Evolutionary conservation across 1,139 yeast species (phyloP).

Genomic region (Protomyces inundatus): DNA sequence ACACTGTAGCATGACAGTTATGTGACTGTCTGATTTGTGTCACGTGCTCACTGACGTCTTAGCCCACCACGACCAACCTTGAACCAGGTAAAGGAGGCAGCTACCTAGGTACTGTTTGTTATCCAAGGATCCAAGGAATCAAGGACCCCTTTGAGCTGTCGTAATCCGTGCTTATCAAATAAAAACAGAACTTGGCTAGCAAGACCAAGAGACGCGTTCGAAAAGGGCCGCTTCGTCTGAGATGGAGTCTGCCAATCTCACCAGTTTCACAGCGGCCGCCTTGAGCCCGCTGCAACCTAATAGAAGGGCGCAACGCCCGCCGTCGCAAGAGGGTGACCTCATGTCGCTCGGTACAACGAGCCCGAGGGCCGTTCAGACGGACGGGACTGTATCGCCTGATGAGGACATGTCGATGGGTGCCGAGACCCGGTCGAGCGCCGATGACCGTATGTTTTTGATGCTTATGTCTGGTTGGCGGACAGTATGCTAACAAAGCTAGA

Average conservation of each 20-base stretch:
- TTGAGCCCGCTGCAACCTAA: not conserved
- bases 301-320: not conserved
- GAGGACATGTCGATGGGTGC: constrained; percentile 6
- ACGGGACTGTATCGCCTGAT: constrained; percentile 4
- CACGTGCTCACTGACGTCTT: not conserved
- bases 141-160: no score
- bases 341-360: constrained; percentile 10
- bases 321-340: not conserved
- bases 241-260: not conserved
- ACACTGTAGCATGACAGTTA: no score
- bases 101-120: no score
- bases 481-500: constrained; percentile 28
- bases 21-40: not conserved
- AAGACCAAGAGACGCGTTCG: no score
- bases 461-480: not conserved
- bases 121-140: no score
- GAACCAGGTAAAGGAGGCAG: no score
- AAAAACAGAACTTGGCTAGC: no score
- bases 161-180: no score
- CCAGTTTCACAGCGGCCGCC: not conserved
- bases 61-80: no score
- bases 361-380: constrained; percentile 17
- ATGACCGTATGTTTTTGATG: constrained; percentile 9
- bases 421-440: constrained; percentile 15
- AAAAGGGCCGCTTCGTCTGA: no score